phyloP scores from a whole-genome alignment of 192 early-diverging fungal species.

The Podila verticillata region DNA sequence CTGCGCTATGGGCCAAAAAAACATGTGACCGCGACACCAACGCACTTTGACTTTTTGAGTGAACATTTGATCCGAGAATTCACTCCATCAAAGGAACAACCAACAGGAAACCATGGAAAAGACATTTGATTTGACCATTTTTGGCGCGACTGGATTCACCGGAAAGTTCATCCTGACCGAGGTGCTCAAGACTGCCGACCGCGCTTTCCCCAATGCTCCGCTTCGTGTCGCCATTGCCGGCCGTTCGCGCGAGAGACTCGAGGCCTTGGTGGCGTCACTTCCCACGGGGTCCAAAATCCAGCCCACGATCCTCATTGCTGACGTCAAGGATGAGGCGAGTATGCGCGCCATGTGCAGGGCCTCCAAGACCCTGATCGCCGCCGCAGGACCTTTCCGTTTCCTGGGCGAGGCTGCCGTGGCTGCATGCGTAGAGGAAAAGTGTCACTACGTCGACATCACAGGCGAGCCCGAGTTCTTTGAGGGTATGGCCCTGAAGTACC shows the following conservation, averaged over 20 bases:
- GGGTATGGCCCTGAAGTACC: conserved; percentile 65
- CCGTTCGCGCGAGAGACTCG: conserved; percentile 47
- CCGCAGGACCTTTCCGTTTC: conserved; percentile 71
- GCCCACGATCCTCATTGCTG: conserved; percentile 56
- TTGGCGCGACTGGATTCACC: conserved; percentile 72
- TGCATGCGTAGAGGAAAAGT: conserved; percentile 63
- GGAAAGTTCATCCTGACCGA: conserved; percentile 61
- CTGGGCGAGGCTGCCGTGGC: conserved; percentile 69
- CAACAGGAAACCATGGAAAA: conserved; percentile 10
- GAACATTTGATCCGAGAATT: neutral
- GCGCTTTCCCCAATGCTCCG: conserved; percentile 13
- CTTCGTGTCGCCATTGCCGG: conserved; percentile 55
- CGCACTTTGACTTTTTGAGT: no score
- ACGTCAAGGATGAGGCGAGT: conserved; percentile 51
- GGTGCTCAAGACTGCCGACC: conserved; percentile 38
- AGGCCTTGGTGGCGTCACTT: conserved; percentile 33
- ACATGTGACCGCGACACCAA: no score
- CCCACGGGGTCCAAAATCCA: conserved; percentile 22
- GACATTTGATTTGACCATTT: conserved; percentile 58
- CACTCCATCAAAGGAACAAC: no score
- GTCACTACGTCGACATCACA: conserved; percentile 70
- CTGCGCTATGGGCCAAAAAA: no score
- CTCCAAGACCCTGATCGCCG: conserved; percentile 40
- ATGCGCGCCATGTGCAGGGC: conserved; percentile 44
- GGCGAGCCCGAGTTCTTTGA: conserved; percentile 77